Percentiles rank a stretch among this genome's conserved stretches.
These are phyloP conservation scores for Trametes cubensis DNA, from an alignment of 768 basidiomycete genomes.

Conservation along the genomic window DNA sequence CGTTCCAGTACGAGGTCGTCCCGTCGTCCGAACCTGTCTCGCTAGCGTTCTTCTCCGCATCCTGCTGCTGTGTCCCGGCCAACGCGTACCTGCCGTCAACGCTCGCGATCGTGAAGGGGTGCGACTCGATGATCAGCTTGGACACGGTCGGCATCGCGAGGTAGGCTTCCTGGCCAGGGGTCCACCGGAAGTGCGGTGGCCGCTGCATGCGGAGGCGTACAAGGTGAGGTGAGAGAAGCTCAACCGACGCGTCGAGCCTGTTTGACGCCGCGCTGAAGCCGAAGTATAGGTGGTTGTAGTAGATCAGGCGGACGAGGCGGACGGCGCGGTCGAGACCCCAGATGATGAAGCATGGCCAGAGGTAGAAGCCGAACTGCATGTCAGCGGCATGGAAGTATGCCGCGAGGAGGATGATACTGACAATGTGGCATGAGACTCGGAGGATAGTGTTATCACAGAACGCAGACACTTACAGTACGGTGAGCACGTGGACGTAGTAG, in stretches of 20 bases:
- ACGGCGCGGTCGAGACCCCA: constrained; percentile 61
- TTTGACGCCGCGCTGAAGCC: constrained; percentile 31
- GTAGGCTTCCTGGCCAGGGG: constrained; percentile 57
- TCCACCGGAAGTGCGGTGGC: constrained; percentile 52
- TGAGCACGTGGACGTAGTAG: constrained; percentile 48
- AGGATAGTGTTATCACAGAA: not conserved
- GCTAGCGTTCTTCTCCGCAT: constrained; percentile 12
- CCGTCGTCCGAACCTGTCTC: not conserved
- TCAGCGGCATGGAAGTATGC: constrained; percentile 35
- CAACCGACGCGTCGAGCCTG: constrained; percentile 42
- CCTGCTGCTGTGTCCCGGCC: not conserved
- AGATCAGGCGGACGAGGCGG: constrained; percentile 47
- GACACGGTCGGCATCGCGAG: constrained; percentile 53
- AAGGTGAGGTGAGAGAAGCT: constrained; percentile 49
- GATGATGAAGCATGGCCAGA: constrained; percentile 55
- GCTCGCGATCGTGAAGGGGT: constrained; percentile 62
- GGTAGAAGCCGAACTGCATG: constrained; percentile 36
- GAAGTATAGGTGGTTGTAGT: constrained; percentile 49
- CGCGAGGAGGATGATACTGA: constrained; percentile 37
- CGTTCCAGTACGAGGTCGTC: constrained; percentile 33
- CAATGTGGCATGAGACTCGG: not conserved
- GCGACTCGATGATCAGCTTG: constrained; percentile 49
- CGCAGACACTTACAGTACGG: constrained; percentile 41
- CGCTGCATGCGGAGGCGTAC: constrained; percentile 51
- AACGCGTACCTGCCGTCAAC: constrained; percentile 17